Conservation (phyloP, 2,329 filamentous ascomycete species). For the Mycogone perniciosa region DNA sequence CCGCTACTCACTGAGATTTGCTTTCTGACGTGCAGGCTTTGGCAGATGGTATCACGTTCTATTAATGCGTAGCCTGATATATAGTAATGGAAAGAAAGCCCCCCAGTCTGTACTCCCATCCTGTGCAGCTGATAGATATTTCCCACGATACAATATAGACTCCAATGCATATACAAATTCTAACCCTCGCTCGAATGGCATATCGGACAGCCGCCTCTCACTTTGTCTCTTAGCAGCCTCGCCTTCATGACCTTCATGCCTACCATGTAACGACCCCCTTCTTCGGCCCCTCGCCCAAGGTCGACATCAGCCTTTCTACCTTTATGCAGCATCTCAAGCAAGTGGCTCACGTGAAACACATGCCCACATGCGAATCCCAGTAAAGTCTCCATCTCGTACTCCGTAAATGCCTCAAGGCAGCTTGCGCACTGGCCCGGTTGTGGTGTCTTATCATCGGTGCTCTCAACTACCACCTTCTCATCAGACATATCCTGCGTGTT, state of each 20-base stretch:
- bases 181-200: conserved; percentile 32
- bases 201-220: conserved; percentile 59
- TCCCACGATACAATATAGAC: not conserved
- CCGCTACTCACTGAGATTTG: too few relatives aligned
- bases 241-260: conserved; percentile 85
- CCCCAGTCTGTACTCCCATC: not conserved
- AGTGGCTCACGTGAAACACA: conserved; percentile 69
- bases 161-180: conserved; percentile 4
- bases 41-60: not conserved
- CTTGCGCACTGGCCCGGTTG: conserved; percentile 53
- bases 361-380: conserved; percentile 79
- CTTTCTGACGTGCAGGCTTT: too few relatives aligned
- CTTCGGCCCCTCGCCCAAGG: conserved; percentile 37
- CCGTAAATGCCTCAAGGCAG: conserved; percentile 50
- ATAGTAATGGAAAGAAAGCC: not conserved
- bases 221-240: conserved; percentile 64
- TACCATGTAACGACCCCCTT: conserved; percentile 55
- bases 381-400: conserved; percentile 63
- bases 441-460: conserved; percentile 26
- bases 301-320: conserved; percentile 42
- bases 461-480: conserved; percentile 15
- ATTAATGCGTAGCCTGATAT: not conserved
- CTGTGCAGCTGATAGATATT: not conserved
- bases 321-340: conserved; percentile 50
- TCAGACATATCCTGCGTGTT: conserved; percentile 15